These are phyloP conservation scores for Pichia sp. DNA, from an alignment of 1,139 yeast species.

Conservation along the genomic window DNA sequence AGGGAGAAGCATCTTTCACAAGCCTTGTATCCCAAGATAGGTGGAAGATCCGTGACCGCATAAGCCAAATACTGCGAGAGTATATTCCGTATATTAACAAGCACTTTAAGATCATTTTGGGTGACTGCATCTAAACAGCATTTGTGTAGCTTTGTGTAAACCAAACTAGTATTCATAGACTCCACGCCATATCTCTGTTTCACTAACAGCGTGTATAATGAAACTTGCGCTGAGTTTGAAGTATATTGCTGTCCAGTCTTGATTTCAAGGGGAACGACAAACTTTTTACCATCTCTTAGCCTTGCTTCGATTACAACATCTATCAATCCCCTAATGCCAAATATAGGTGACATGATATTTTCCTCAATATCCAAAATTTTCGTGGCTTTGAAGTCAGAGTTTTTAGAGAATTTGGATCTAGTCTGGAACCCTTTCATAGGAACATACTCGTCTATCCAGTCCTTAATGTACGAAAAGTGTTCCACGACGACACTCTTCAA, in stretches of 20 bases:
- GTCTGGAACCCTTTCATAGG: slow-evolving; percentile 15
- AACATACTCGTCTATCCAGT: slow-evolving; percentile 54
- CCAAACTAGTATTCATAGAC: slow-evolving; percentile 58
- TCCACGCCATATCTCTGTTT: slow-evolving; percentile 73
- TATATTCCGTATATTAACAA: slow-evolving; percentile 63
- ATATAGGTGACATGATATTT: slow-evolving; percentile 84
- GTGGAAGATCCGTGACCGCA: slow-evolving; percentile 50
- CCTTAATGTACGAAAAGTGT: slow-evolving; percentile 51
- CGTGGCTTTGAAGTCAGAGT: slow-evolving; percentile 43
- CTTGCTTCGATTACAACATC: slow-evolving; percentile 76
- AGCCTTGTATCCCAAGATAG: slow-evolving; percentile 42
- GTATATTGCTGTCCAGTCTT: slow-evolving; percentile 71
- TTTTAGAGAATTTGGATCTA: slow-evolving; percentile 17
- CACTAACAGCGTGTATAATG: slow-evolving; percentile 73
- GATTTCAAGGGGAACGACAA: slow-evolving; percentile 74
- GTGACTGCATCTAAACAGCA: slow-evolving; percentile 36
- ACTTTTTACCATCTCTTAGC: slow-evolving; percentile 35
- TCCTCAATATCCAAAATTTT: slow-evolving; percentile 82
- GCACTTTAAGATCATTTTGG: slow-evolving; percentile 49
- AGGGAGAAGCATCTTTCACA: slow-evolving; percentile 67
- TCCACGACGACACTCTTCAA: slow-evolving; percentile 41
- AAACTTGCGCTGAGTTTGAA: slow-evolving; percentile 80
- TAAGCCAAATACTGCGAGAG: slow-evolving; percentile 54
- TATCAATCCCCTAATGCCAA: slow-evolving; percentile 85
- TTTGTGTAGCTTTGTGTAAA: slow-evolving; percentile 62